Percentiles rank a stretch among this genome's conserved stretches.
Conservation (phyloP, 179 eudicot genomes). For the Amaranthus tricolor region DNA sequence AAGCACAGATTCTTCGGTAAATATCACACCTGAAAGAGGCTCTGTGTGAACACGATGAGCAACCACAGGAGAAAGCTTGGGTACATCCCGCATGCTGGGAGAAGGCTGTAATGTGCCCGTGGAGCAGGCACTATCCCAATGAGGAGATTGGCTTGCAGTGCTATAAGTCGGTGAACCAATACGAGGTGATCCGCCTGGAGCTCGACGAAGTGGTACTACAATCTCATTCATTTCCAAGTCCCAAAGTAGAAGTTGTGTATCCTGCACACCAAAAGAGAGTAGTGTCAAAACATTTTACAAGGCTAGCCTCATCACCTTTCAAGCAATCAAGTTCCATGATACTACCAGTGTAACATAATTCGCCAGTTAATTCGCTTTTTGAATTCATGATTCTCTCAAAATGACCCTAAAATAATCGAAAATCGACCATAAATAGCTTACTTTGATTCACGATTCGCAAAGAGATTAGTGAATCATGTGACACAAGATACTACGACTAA, state of each 20-base stretch:
- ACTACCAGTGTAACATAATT: background rate
- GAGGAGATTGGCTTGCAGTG: constrained; percentile 71
- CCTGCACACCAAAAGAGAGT: constrained; percentile 37
- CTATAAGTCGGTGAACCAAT: constrained; percentile 88
- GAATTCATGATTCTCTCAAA: too few relatives aligned
- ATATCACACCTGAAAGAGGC: constrained; percentile 70
- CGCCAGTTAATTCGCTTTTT: background rate
- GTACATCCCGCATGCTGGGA: constrained; percentile 78
- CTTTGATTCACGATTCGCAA: too few relatives aligned
- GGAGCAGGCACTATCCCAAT: constrained; percentile 58
- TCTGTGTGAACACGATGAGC: constrained; percentile 75
- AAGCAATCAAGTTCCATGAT: background rate
- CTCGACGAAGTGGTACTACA: constrained; percentile 79
- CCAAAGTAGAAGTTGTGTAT: constrained; percentile 81
- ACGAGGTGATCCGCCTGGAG: constrained; percentile 64
- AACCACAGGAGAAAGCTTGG: constrained; percentile 75
- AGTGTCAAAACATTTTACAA: background rate
- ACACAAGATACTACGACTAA: too few relatives aligned
- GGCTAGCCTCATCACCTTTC: background rate
- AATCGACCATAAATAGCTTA: background rate
- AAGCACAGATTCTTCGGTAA: constrained; percentile 62
- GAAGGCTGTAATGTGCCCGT: constrained; percentile 66
- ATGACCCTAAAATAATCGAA: too few relatives aligned
- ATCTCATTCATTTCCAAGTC: constrained; percentile 84
- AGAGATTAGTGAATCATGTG: too few relatives aligned